phyloP scores from a whole-genome alignment of 495 filamentous ascomycete species.

The Pyrenula aspistea region DNA sequence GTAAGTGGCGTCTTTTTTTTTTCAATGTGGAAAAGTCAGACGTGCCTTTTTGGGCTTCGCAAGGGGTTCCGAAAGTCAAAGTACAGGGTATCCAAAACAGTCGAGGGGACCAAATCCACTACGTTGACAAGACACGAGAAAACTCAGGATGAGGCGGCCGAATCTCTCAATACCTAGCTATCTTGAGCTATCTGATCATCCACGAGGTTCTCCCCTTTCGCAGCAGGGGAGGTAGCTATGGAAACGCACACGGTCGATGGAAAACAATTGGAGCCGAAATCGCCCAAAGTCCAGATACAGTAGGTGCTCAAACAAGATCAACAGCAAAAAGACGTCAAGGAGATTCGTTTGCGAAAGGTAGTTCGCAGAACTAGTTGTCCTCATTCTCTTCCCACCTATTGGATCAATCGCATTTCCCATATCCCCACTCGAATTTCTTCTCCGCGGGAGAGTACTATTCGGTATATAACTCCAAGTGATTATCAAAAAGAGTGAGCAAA shows the following conservation, averaged over 20 bases:
- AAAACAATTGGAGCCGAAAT: constrained; percentile 10
- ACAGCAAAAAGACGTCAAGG: constrained; percentile 4
- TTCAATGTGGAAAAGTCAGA: no score
- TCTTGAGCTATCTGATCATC: constrained; percentile 11
- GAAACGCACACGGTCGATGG: background rate
- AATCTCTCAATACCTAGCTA: constrained; percentile 26
- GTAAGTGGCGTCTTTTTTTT: no score
- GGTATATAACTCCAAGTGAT: constrained; percentile 9
- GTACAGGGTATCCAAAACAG: no score
- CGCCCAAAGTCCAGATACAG: constrained; percentile 8
- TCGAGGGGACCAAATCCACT: no score
- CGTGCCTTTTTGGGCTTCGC: no score
- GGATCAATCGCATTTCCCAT: no score
- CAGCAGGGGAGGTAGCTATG: constrained; percentile 1
- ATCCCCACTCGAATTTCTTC: no score
- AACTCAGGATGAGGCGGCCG: constrained; percentile 27
- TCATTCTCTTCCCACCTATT: constrained; percentile 1
- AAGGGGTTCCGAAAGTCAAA: no score
- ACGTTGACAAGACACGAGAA: background rate
- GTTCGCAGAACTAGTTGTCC: constrained; percentile 6
- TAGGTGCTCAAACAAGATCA: constrained; percentile 9
- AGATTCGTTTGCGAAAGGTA: constrained; percentile 1
- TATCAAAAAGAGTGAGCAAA: constrained; percentile 9
- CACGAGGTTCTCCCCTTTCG: constrained; percentile 4
- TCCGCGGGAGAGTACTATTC: background rate